These are phyloP conservation scores for Paxillus rubicundulus DNA, from an alignment of 768 basidiomycete genomes.

Conservation along the genomic window DNA sequence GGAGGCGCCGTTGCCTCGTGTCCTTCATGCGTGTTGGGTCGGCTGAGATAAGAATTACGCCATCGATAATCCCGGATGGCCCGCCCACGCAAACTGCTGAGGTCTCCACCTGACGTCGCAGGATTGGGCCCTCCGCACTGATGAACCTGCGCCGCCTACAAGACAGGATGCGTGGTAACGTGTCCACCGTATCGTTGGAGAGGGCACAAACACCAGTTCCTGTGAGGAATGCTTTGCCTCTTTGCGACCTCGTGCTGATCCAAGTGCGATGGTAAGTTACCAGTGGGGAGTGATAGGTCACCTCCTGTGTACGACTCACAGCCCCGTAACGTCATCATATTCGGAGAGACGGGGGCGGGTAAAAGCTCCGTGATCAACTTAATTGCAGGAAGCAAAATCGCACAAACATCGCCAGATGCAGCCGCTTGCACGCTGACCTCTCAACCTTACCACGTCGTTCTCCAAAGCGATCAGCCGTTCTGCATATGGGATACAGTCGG, in stretches of 20 bases:
- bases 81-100: too few species aligned
- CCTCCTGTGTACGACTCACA: slow-evolving; percentile 18
- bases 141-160: slow-evolving; percentile 6
- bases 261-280: slow-evolving; percentile 2
- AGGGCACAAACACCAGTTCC: background rate
- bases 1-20: background rate
- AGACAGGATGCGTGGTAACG: slow-evolving; percentile 5
- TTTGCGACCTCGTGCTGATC: background rate
- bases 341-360: slow-evolving; percentile 28
- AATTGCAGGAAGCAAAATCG: slow-evolving; percentile 27
- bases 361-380: slow-evolving; percentile 46
- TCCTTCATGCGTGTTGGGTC: background rate
- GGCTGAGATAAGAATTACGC: background rate
- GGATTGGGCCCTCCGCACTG: background rate
- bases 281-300: background rate
- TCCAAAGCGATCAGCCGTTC: slow-evolving; percentile 15
- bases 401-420: slow-evolving; percentile 31
- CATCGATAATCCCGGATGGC: background rate
- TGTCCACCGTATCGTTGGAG: background rate
- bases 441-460: slow-evolving; percentile 21
- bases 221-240: slow-evolving; percentile 8
- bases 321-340: slow-evolving; percentile 24
- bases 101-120: background rate
- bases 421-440: slow-evolving; percentile 35
- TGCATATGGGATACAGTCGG: slow-evolving; percentile 34